Percentiles rank a stretch among this genome's conserved stretches.
phyloP scores from a whole-genome alignment of 495 filamentous ascomycete species.

The Cladorrhinum samala region DNA sequence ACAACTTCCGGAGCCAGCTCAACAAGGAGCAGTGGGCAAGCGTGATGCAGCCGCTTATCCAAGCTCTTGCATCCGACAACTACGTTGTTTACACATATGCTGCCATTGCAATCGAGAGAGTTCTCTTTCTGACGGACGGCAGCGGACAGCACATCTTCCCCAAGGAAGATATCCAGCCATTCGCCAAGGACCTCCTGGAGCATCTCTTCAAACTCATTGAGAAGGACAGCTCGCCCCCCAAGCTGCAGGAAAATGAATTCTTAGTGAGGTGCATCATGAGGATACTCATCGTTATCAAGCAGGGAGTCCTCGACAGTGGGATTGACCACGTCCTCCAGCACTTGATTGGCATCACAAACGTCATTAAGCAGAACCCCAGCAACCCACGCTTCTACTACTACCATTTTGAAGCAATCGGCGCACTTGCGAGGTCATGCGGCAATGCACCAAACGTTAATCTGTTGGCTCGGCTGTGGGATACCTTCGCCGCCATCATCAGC shows the following conservation, averaged over 20 bases:
- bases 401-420: constrained; percentile 92
- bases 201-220: constrained; percentile 92
- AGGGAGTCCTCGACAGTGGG: constrained; percentile 60
- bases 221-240: constrained; percentile 70
- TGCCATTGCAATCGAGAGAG: constrained; percentile 86
- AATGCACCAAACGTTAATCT: constrained; percentile 63
- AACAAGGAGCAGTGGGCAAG: constrained; percentile 81
- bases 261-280: constrained; percentile 98
- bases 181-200: constrained; percentile 77
- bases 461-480: constrained; percentile 67
- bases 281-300: constrained; percentile 85
- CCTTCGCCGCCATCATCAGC: constrained; percentile 68
- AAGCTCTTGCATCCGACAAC: constrained; percentile 77
- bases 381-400: constrained; percentile 99
- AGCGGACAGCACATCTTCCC: constrained; percentile 69
- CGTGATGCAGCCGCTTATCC: constrained; percentile 82
- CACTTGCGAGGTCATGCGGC: constrained; percentile 75
- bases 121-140: constrained; percentile 70
- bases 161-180: constrained; percentile 62
- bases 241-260: constrained; percentile 98
- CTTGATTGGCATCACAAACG: constrained; percentile 76
- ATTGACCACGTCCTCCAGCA: constrained; percentile 67
- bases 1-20: constrained; percentile 85
- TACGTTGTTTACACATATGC: constrained; percentile 98
- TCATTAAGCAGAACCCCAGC: constrained; percentile 88